Evolutionary conservation across 805 yeast genomes (phyloP).

Genomic region (Clavispora phyllophila): DNA sequence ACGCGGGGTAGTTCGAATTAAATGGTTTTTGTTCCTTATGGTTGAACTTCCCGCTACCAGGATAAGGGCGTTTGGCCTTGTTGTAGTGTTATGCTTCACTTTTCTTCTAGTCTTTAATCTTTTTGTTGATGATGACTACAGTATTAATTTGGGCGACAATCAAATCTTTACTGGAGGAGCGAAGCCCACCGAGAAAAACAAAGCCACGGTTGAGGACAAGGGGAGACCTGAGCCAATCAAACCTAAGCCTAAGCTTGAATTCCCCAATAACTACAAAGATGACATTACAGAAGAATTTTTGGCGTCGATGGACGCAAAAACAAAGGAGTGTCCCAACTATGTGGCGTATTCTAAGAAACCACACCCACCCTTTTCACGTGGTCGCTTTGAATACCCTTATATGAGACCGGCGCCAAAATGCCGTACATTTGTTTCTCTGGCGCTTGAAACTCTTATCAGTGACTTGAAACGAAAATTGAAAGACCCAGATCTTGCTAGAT

Average conservation of each 20-base stretch:
- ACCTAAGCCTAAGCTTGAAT: neutral
- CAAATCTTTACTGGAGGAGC: too few relatives aligned
- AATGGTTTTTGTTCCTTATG: neutral
- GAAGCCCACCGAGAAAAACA: too few relatives aligned
- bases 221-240: neutral
- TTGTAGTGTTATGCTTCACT: neutral
- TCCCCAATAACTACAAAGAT: neutral
- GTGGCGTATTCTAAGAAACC: conserved; percentile 48
- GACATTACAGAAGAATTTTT: conserved; percentile 14
- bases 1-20: neutral
- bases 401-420: conserved; percentile 74
- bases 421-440: conserved; percentile 62
- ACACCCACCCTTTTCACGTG: conserved; percentile 57
- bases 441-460: conserved; percentile 55
- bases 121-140: neutral
- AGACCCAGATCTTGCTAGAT: conserved; percentile 64
- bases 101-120: neutral
- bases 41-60: neutral
- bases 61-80: neutral
- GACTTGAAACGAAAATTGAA: conserved; percentile 46
- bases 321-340: conserved; percentile 53
- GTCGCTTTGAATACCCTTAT: conserved; percentile 54
- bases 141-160: too few relatives aligned
- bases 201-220: neutral
- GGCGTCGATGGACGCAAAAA: conserved; percentile 14